Conservation (phyloP, 2,329 filamentous ascomycete species). For the Xylaria sp. region DNA sequence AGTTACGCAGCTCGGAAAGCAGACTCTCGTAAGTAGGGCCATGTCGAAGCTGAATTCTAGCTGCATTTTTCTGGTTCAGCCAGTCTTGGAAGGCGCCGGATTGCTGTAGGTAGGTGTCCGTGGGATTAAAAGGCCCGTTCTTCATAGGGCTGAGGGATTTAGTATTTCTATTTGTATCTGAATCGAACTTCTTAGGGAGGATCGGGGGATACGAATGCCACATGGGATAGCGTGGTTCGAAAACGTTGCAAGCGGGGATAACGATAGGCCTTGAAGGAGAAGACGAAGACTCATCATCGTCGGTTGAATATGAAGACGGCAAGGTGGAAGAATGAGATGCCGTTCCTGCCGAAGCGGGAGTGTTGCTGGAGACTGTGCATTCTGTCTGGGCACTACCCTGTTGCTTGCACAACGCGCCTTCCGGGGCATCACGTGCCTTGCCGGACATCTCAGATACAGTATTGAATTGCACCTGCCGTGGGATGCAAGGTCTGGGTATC, state of each 20-base stretch:
- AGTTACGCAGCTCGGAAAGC: constrained; percentile 21
- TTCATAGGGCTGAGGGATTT: constrained; percentile 4
- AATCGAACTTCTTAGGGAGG: constrained; percentile 27
- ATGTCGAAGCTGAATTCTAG: constrained; percentile 31
- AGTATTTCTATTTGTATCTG: background rate
- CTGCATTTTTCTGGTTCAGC: constrained; percentile 32
- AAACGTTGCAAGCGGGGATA: constrained; percentile 1
- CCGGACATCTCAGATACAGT: background rate
- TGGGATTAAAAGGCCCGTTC: constrained; percentile 7
- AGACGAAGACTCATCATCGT: background rate
- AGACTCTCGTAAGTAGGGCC: constrained; percentile 20
- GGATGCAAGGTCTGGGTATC: background rate
- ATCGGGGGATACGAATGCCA: constrained; percentile 36
- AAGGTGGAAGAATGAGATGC: constrained; percentile 23
- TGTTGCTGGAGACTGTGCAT: background rate
- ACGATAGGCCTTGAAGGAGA: constrained; percentile 14
- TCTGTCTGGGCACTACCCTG: constrained; percentile 5
- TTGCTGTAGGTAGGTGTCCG: constrained; percentile 33
- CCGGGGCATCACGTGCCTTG: background rate
- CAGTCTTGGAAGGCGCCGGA: constrained; percentile 37
- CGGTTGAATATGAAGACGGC: constrained; percentile 10
- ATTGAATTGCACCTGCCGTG: constrained; percentile 14
- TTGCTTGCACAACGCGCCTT: constrained; percentile 1
- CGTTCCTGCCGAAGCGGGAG: background rate
- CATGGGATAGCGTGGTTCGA: constrained; percentile 27